Conservation (phyloP, 257 asterid genomes). For the Solanum appendiculatum region DNA sequence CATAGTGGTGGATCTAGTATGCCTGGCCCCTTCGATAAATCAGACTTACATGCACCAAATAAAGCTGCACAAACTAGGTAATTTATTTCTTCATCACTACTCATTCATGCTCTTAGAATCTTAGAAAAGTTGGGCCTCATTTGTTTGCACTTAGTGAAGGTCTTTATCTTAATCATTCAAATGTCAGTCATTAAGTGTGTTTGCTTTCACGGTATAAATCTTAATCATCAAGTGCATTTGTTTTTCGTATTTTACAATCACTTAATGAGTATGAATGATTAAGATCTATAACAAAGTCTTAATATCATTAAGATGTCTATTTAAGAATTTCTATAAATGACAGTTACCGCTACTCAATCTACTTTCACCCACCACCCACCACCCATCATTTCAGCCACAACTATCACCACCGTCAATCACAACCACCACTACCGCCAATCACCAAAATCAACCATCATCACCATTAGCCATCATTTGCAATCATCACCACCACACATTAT, state of each 20-base stretch:
- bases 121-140: neutral
- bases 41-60: conserved; percentile 28
- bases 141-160: neutral
- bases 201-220: neutral
- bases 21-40: conserved; percentile 29
- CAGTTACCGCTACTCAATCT: neutral
- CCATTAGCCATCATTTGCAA: neutral
- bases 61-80: conserved; percentile 53
- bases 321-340: neutral
- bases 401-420: neutral
- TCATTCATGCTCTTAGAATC: neutral
- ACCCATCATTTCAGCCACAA: neutral
- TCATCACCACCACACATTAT: neutral
- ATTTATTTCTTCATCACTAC: neutral
- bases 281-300: neutral
- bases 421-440: neutral
- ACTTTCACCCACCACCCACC: neutral
- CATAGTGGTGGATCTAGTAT: conserved; percentile 23
- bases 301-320: neutral
- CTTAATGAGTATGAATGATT: neutral
- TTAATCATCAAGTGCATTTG: neutral
- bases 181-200: neutral
- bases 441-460: neutral
- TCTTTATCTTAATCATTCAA: neutral
- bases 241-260: neutral